These are phyloP conservation scores for Penicillium sp. DNA, from an alignment of 2,329 filamentous ascomycete species.

Conservation along the genomic window DNA sequence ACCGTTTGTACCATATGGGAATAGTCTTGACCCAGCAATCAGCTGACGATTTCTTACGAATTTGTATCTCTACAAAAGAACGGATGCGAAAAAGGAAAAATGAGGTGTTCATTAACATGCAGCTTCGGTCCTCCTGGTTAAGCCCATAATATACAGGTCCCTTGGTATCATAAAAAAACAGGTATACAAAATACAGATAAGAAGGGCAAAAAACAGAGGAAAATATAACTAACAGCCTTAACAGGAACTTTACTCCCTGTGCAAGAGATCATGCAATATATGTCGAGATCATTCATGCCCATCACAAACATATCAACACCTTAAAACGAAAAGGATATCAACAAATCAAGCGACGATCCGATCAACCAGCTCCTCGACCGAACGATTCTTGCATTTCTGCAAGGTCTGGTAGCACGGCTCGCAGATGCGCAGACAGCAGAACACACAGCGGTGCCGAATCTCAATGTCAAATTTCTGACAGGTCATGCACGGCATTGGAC, in stretches of 20 bases:
- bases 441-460: conserved; percentile 34
- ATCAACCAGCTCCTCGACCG: conserved; percentile 28
- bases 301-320: neutral
- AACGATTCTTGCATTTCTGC: conserved; percentile 27
- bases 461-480: conserved; percentile 35
- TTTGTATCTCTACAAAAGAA: neutral
- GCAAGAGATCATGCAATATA: neutral
- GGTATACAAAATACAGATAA: neutral
- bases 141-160: conserved; percentile 16
- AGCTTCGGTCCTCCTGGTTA: conserved; percentile 6
- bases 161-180: conserved; percentile 19
- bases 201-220: neutral
- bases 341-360: neutral
- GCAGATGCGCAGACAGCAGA: conserved; percentile 37
- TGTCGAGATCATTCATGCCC: neutral
- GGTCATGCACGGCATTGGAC: conserved; percentile 38
- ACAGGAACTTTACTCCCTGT: neutral
- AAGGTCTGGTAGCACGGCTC: conserved; percentile 28
- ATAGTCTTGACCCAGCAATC: neutral
- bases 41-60: neutral
- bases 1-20: conserved; percentile 1
- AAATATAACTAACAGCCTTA: neutral
- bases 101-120: conserved; percentile 1
- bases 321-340: neutral
- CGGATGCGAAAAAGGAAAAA: too few species aligned